A percentile compares a stretch with the other conserved stretches of the same genome.
Evolutionary conservation across 305 asterid genomes (phyloP).

Genomic region (Rubia occidens): DNA sequence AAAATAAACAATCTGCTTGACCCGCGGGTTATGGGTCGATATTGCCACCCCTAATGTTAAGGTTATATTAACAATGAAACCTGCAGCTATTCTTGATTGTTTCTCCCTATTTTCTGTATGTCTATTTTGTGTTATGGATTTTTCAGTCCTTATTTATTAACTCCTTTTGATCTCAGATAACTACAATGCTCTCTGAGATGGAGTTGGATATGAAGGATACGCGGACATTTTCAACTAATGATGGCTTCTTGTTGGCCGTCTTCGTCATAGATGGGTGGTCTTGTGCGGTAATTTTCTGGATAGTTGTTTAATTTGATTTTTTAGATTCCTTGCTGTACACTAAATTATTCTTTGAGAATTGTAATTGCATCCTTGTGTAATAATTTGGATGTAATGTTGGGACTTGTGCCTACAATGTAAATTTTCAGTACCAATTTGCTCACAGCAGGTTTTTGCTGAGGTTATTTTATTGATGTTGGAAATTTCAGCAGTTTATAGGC

Average conservation of each 20-base stretch:
- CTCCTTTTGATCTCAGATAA: constrained; percentile 27
- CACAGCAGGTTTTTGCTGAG: neutral
- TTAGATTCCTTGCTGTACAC: neutral
- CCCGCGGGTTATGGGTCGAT: too few relatives aligned
- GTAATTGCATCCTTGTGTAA: neutral
- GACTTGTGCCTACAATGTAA: neutral
- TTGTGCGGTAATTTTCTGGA: constrained; percentile 29
- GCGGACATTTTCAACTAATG: constrained; percentile 46
- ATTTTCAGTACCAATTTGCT: constrained; percentile 2
- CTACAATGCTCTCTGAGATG: constrained; percentile 40
- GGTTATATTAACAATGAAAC: neutral
- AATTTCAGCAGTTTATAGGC: neutral
- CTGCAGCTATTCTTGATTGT: neutral
- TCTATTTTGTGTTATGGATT: neutral
- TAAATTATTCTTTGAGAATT: neutral
- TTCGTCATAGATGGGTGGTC: constrained; percentile 53
- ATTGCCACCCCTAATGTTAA: neutral
- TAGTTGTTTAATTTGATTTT: neutral
- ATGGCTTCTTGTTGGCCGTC: constrained; percentile 50
- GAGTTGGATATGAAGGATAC: constrained; percentile 52
- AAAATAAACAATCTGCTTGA: too few relatives aligned
- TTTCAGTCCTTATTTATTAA: neutral
- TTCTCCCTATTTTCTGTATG: neutral
- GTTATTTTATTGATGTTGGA: neutral
- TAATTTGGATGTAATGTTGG: neutral